These are phyloP conservation scores for Phytophthora ramorum DNA, from an alignment of 352 stramenopile genomes.

Conservation along the genomic window DNA sequence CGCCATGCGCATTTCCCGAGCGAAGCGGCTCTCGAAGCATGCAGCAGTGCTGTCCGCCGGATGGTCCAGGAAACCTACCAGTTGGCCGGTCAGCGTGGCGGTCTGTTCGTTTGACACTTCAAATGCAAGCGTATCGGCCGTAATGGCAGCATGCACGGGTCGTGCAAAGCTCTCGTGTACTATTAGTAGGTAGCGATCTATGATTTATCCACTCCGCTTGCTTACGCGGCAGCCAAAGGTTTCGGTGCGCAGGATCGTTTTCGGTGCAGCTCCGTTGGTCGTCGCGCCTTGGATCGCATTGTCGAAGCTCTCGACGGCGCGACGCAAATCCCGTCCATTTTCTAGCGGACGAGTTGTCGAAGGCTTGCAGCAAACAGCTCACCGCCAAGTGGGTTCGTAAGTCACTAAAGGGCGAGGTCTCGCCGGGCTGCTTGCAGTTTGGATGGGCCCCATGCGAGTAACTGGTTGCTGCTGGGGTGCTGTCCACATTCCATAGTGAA, in stretches of 20 bases:
- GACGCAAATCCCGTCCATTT: slow-evolving; percentile 28
- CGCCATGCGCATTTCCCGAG: slow-evolving; percentile 3
- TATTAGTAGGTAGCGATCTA: slow-evolving; percentile 1
- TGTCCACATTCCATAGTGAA: slow-evolving; percentile 4
- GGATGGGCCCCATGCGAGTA: too few species aligned
- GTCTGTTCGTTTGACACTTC: slow-evolving; percentile 8
- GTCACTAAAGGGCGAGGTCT: slow-evolving; percentile 2
- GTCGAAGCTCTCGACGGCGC: slow-evolving; percentile 25
- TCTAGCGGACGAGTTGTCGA: slow-evolving; percentile 13
- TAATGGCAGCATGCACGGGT: background rate
- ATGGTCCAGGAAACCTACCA: slow-evolving; percentile 19
- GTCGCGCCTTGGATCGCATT: slow-evolving; percentile 18
- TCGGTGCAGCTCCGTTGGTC: slow-evolving; percentile 26
- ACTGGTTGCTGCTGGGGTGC: background rate
- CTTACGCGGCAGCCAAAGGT: slow-evolving; percentile 15
- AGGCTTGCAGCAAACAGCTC: background rate
- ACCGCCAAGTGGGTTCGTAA: background rate
- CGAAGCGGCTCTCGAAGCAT: slow-evolving; percentile 5
- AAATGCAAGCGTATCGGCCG: background rate
- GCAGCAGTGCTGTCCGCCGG: slow-evolving; percentile 10
- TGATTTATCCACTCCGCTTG: slow-evolving; percentile 20
- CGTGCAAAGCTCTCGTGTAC: background rate
- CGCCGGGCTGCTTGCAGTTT: slow-evolving; percentile 3
- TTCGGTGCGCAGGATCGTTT: slow-evolving; percentile 20
- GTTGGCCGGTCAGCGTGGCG: slow-evolving; percentile 8